Base-by-base conservation (phyloP, 1,284 basidiomycete species). In the Xerocomus cyaneibrunnescens region DNA sequence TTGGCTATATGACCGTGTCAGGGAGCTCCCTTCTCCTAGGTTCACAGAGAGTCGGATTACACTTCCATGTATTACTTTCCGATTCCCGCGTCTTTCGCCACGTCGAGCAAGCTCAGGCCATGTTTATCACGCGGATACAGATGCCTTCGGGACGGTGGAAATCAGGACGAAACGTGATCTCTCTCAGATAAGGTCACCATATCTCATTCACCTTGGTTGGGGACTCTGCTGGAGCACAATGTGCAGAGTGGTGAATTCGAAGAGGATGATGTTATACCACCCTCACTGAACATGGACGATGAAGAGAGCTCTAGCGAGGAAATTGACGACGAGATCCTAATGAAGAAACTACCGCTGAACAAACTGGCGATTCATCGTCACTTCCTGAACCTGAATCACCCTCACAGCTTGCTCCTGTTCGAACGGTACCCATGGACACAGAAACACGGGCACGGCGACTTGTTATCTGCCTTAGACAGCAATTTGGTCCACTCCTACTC, bases 151-250 rank as follows among this genome's bases (percentile, higher is more conserved):
- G 5, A 17, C 3, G 25, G 21, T 49, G 4, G 21, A 45, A 3
- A 30, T 49, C 2, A 36, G 14, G 5, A 49, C 48, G 13, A 45
- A 27, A 36, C 5, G 23, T 1, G 48, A 48, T 8, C 39, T 45
- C 4, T 45, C 41, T 17, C 23, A n/a, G 16, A 36, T 30, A 31
- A 8, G 21, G 9, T 25, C 48, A 3, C 16, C 45, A 2, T 45
- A 48, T 21, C 39, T 48, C 7, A 32, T 48, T 22, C 47, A 48
- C 47, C 47, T 7, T 48, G 47, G 47, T 14, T 48, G 19, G 47
- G 45, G 3, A 5, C 31, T 7, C 23, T 48, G 1, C 19, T 48
- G 3, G 47, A 28, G 3, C 23, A 17, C 1, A 31, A 45, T 1
- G 6, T 17, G n/a, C 3, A 10, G 5, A 31, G 19, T 7, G 25